Evolutionary conservation across 2,329 filamentous ascomycete species (phyloP).

Genomic region (Harringtonia lauricola): DNA sequence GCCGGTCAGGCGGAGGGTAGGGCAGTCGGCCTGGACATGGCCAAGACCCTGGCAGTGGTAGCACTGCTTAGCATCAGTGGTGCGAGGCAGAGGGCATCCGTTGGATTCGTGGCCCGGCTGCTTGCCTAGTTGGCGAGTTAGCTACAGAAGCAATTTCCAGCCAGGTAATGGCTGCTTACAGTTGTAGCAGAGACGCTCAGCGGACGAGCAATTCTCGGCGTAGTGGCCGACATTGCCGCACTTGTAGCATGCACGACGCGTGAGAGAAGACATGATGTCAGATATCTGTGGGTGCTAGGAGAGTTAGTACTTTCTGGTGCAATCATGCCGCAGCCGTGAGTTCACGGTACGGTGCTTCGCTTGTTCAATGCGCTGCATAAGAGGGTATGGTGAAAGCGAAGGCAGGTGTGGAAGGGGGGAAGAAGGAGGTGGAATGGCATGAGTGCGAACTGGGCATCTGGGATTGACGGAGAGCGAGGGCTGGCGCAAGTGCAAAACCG

Average conservation of each 20-base stretch:
- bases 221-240: conserved; percentile 75
- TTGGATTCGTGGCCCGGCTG: conserved; percentile 94
- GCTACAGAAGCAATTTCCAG: too few relatives aligned
- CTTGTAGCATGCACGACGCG: conserved; percentile 75
- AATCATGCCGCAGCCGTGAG: neutral
- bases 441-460: too few relatives aligned
- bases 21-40: conserved; percentile 98
- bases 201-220: conserved; percentile 89
- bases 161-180: conserved; percentile 46
- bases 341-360: too few relatives aligned
- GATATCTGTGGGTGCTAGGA: conserved; percentile 12
- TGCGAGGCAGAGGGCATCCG: conserved; percentile 90
- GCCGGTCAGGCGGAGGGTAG: conserved; percentile 83
- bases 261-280: conserved; percentile 62
- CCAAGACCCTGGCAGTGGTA: conserved; percentile 98
- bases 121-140: conserved; percentile 46
- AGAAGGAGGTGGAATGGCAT: too few relatives aligned
- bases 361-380: too few relatives aligned
- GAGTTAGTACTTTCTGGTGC: conserved; percentile 1
- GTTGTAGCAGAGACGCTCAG: conserved; percentile 99
- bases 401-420: too few relatives aligned
- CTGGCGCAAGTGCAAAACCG: too few relatives aligned
- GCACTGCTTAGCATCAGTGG: conserved; percentile 98
- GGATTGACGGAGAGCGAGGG: too few relatives aligned
- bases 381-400: too few relatives aligned